Evolutionary conservation across 371 early-diverging fungal genomes (phyloP).

Genomic region (Batrachochytrium dendrobatidis): DNA sequence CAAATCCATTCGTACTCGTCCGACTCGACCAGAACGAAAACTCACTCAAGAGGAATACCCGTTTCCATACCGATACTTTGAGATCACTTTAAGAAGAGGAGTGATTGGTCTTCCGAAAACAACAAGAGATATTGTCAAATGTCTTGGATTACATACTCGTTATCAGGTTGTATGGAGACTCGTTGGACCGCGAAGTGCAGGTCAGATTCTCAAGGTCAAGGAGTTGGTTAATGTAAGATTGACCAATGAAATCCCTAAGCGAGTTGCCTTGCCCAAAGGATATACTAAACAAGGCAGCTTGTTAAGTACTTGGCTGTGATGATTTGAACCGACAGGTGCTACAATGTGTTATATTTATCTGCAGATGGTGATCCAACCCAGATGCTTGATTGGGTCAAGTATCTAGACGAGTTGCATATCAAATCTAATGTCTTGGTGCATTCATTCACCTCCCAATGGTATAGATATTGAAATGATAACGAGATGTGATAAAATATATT

Average conservation of each 20-base stretch:
- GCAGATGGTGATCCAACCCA: no score
- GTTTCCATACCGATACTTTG: conserved; percentile 32
- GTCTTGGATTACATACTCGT: conserved; percentile 26
- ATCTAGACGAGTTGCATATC: no score
- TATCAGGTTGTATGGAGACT: conserved; percentile 34
- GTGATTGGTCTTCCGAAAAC: conserved; percentile 26
- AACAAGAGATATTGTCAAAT: conserved; percentile 11
- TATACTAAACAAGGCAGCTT: conserved; percentile 25
- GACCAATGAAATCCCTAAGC: conserved; percentile 32
- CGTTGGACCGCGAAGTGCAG: conserved; percentile 20
- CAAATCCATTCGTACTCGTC: conserved; percentile 1
- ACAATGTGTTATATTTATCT: no score
- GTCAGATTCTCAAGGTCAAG: conserved; percentile 22
- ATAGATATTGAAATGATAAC: no score
- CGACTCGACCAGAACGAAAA: conserved; percentile 1
- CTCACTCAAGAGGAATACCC: conserved; percentile 7
- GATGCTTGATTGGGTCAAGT: no score
- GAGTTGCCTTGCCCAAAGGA: conserved; percentile 16
- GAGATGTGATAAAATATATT: no score
- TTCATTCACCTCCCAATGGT: no score
- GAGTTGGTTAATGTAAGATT: conserved; percentile 34
- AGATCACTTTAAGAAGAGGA: conserved; percentile 29
- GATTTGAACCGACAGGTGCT: no score
- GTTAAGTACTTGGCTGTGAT: no score
- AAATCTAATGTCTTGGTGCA: no score